Conservation (phyloP, 805 yeast species). For the Candida awuae region DNA sequence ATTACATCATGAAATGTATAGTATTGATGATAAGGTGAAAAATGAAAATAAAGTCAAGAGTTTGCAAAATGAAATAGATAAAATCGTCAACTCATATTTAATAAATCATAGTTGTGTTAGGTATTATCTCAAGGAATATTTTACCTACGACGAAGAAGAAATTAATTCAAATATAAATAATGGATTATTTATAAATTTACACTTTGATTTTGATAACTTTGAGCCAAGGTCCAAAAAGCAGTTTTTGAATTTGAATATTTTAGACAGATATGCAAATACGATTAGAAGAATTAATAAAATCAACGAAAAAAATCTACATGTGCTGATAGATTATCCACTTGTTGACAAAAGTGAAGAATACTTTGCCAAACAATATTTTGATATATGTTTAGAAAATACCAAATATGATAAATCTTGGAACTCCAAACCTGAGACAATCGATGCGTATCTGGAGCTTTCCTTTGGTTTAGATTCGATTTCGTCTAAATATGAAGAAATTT, state of each 20-base stretch:
- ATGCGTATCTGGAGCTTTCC: slow-evolving; percentile 16
- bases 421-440: slow-evolving; percentile 13
- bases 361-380: slow-evolving; percentile 18
- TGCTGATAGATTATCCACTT: slow-evolving; percentile 22
- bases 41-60: neutral
- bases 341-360: slow-evolving; percentile 10
- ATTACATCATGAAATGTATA: slow-evolving; percentile 7
- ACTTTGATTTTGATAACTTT: slow-evolving; percentile 14
- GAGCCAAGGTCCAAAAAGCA: slow-evolving; percentile 17
- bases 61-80: neutral
- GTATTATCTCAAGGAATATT: slow-evolving; percentile 12
- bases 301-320: slow-evolving; percentile 10
- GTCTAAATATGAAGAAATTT: slow-evolving; percentile 16
- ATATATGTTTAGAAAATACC: slow-evolving; percentile 27
- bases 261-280: slow-evolving; percentile 23
- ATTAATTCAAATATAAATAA: neutral
- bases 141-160: slow-evolving; percentile 6
- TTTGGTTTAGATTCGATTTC: slow-evolving; percentile 24
- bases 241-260: slow-evolving; percentile 22
- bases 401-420: slow-evolving; percentile 27
- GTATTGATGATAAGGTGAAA: neutral
- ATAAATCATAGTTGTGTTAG: slow-evolving; percentile 11
- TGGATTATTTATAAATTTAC: slow-evolving; percentile 18
- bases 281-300: slow-evolving; percentile 22
- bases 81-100: neutral